A percentile compares a stretch with the other conserved stretches of the same genome.
phyloP scores from a whole-genome alignment of 1,284 basidiomycete species.

The Cryptococcus wingfieldii region DNA sequence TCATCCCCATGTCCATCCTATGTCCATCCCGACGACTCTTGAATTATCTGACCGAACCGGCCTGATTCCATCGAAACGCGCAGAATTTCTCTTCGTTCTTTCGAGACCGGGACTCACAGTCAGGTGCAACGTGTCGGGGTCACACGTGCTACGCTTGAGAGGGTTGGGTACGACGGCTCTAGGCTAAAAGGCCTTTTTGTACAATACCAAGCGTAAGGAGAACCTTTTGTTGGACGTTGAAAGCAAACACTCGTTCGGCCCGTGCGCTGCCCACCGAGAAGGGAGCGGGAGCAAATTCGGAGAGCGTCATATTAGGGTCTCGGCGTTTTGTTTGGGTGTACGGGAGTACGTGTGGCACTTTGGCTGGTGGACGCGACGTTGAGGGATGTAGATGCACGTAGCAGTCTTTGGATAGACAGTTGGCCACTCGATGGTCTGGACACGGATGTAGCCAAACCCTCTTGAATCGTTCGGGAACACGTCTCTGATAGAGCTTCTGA shows the following conservation, averaged over 20 bases:
- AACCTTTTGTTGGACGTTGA: neutral
- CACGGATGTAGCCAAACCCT: too few species aligned
- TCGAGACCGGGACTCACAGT: constrained; percentile 23
- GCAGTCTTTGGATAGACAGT: too few species aligned
- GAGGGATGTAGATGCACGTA: too few species aligned
- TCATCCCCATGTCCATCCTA: neutral
- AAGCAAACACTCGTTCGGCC: neutral
- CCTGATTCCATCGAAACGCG: neutral
- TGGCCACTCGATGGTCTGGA: too few species aligned
- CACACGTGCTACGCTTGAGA: constrained; percentile 37
- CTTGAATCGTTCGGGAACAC: too few species aligned
- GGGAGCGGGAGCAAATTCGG: neutral
- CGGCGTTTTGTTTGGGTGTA: neutral
- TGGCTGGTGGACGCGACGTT: too few species aligned
- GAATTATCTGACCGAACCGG: neutral
- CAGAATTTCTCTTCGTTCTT: neutral
- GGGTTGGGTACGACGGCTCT: constrained; percentile 27
- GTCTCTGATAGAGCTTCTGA: too few species aligned
- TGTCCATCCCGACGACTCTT: neutral
- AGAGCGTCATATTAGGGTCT: neutral
- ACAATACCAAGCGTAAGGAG: constrained; percentile 1
- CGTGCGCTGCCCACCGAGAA: neutral
- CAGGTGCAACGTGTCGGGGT: constrained; percentile 29
- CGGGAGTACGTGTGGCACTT: neutral
- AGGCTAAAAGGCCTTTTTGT: constrained; percentile 5